A percentile compares a stretch with the other conserved stretches of the same genome.
Evolutionary conservation across 345 rosid genomes (phyloP).

Genomic region (Pelargonium nanum): DNA sequence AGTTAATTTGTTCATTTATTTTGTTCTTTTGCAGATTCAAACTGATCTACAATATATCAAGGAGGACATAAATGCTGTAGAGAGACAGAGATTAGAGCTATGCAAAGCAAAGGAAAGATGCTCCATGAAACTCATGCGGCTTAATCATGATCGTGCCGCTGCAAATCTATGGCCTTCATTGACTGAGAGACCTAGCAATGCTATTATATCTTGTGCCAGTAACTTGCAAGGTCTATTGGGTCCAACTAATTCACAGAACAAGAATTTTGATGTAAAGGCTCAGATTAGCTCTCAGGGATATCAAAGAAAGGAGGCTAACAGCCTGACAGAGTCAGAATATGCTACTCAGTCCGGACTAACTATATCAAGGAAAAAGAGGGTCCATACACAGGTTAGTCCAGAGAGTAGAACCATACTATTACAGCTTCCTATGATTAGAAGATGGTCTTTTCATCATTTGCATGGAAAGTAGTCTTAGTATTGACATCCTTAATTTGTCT

Average conservation of each 20-base stretch:
- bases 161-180: slow-evolving; percentile 19
- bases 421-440: neutral
- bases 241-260: slow-evolving; percentile 11
- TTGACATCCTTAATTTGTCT: neutral
- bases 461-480: neutral
- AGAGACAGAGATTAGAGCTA: slow-evolving; percentile 27
- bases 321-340: slow-evolving; percentile 18
- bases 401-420: neutral
- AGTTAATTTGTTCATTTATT: neutral
- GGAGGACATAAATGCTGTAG: slow-evolving; percentile 42
- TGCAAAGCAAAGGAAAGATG: slow-evolving; percentile 26
- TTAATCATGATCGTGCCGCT: slow-evolving; percentile 23
- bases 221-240: slow-evolving; percentile 20
- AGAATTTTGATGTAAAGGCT: slow-evolving; percentile 23
- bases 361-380: slow-evolving; percentile 33
- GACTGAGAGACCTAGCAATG: slow-evolving; percentile 17
- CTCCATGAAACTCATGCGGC: slow-evolving; percentile 24
- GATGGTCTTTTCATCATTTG: neutral
- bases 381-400: slow-evolving; percentile 32
- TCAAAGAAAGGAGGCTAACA: slow-evolving; percentile 23
- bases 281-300: slow-evolving; percentile 29
- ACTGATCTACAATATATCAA: slow-evolving; percentile 39
- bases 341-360: slow-evolving; percentile 26
- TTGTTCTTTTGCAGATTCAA: slow-evolving; percentile 26
- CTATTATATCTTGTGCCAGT: slow-evolving; percentile 11